Evolutionary conservation across 306 rosid species (phyloP), one percentile per base, ranked within the genome.

Genomic region (Begonia peltatifolia): DNA sequence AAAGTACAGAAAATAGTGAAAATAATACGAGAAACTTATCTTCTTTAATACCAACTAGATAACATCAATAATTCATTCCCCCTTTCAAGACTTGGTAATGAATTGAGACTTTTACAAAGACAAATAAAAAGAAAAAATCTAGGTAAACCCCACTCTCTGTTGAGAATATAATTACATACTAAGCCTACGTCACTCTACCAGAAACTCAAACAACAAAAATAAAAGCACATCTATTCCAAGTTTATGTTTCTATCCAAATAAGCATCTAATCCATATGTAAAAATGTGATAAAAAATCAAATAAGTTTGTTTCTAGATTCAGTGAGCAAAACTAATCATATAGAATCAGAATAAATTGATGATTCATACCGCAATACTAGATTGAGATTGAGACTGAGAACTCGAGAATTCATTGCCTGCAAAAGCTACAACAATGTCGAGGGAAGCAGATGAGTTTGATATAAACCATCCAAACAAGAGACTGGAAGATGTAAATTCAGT

Each of bases 381-480:
- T 42, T 36, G 58, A 41, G 70, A 70, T 42, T 36, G 58, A 41
- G 70, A 70, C 65, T 53, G 65, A 49, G 81, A 76, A 42, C 75
- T 57, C 52, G 69, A 69, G 41, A 41, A 65, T 51, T 76, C 75
- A 35, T 64, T 49, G 74, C 76, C 76, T 18, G 80, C 54, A 53
- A 80, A 83, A 57, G 88, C 92, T 25, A 86, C 94, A 46, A 83
- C 74, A 44, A 80, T 69, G 66, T 86, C 99, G 18, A 90, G 71
- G 25, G 86, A 83, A 44, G 77, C 66, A 9, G 82, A 54, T 57
- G 94, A 76, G 41, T 73, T 59, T 18, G 84, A 50, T n/a, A 83
- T 58, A 56, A 86, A 86, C 95, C 99, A 90, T 36, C 95, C 99
- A 14, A 90, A 64, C 74, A 89, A 65, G 54, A 80, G 54, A 70